Percentiles rank a stretch among this genome's conserved stretches.
Conservation (phyloP, 1,139 yeast species). For the Sugiyamaella novakii region DNA sequence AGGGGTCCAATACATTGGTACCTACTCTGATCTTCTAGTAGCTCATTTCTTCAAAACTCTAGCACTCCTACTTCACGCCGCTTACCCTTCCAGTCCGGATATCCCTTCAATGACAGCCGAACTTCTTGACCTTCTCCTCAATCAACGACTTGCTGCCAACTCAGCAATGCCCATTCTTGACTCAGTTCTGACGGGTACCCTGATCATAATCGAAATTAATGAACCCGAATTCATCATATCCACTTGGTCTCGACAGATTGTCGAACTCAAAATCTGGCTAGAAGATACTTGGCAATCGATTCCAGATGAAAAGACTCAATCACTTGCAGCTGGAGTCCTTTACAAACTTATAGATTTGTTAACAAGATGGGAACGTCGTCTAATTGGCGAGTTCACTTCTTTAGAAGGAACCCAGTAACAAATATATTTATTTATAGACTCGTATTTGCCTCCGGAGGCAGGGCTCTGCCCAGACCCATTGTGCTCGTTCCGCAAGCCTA, state of each 20-base stretch:
- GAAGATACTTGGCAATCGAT: constrained; percentile 50
- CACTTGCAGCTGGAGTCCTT: constrained; percentile 56
- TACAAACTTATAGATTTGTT: constrained; percentile 45
- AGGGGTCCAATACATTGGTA: constrained; percentile 43
- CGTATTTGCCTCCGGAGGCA: neutral
- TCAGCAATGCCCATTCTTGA: constrained; percentile 44
- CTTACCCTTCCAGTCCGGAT: constrained; percentile 56
- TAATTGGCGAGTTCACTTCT: constrained; percentile 32
- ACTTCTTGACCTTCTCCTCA: constrained; percentile 46
- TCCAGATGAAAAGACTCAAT: constrained; percentile 50
- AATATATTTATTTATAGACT: neutral
- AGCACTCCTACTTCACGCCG: constrained; percentile 56
- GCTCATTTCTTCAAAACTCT: constrained; percentile 64
- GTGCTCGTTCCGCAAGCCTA: constrained; percentile 1
- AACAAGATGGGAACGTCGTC: constrained; percentile 34
- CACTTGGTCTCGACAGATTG: constrained; percentile 41
- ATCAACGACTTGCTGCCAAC: constrained; percentile 27
- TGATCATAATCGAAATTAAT: constrained; percentile 51
- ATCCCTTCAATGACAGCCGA: constrained; percentile 62
- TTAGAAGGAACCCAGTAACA: constrained; percentile 6
- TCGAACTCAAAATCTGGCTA: constrained; percentile 48
- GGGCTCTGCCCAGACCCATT: neutral
- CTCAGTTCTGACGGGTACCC: constrained; percentile 51
- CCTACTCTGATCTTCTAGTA: constrained; percentile 55
- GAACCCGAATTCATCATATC: constrained; percentile 47